These are phyloP conservation scores for Penicillium malachiteum DNA, from an alignment of 495 filamentous ascomycete species.

Conservation along the genomic window DNA sequence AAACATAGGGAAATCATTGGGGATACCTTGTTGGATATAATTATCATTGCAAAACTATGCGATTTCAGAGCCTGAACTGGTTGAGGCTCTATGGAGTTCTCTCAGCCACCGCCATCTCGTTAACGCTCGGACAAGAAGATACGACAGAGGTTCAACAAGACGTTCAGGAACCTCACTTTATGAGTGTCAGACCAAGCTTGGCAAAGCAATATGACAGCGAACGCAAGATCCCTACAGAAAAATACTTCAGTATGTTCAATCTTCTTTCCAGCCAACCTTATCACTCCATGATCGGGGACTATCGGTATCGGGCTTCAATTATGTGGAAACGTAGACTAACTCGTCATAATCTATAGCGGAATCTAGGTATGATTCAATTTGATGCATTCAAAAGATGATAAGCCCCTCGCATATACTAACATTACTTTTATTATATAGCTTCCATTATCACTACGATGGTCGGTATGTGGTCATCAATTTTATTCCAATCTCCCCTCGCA, in stretches of 20 bases:
- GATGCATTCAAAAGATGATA: conserved; percentile 6
- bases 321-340: conserved; percentile 7
- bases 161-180: conserved; percentile 28
- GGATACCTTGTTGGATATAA: neutral
- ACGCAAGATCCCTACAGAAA: conserved; percentile 45
- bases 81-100: conserved; percentile 23
- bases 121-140: neutral
- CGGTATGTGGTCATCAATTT: conserved; percentile 37
- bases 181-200: conserved; percentile 41
- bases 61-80: conserved; percentile 9
- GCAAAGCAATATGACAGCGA: conserved; percentile 49
- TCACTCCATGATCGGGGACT: neutral
- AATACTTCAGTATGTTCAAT: conserved; percentile 59
- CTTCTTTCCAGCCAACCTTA: neutral
- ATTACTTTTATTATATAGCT: conserved; percentile 32
- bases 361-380: conserved; percentile 46
- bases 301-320: neutral
- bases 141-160: neutral
- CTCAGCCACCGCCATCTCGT: conserved; percentile 10
- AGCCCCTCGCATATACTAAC: conserved; percentile 3
- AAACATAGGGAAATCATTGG: neutral
- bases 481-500: neutral
- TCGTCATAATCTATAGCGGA: conserved; percentile 40
- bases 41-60: conserved; percentile 10
- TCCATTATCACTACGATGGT: conserved; percentile 62